A percentile compares a stretch with the other conserved stretches of the same genome.
phyloP scores from a whole-genome alignment of 2,329 filamentous ascomycete species.

The Sclerotinia spermophila region DNA sequence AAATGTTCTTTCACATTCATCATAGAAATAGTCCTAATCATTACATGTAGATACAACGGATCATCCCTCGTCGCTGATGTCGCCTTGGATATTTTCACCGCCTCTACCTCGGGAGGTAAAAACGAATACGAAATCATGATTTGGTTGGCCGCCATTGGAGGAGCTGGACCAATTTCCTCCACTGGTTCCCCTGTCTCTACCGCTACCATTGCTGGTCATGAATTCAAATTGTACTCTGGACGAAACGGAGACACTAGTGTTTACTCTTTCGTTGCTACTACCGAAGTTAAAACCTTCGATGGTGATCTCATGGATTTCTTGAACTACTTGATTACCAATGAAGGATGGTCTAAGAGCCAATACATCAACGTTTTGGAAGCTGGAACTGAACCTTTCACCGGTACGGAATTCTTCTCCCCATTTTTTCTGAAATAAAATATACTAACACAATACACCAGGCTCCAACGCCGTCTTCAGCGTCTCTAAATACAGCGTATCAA shows the following conservation, averaged over 20 bases:
- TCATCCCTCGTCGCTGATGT: slow-evolving; percentile 53
- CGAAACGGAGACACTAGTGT: slow-evolving; percentile 56
- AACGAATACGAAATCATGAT: slow-evolving; percentile 63
- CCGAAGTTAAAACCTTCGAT: slow-evolving; percentile 48
- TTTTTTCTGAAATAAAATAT: neutral
- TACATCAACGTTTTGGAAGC: slow-evolving; percentile 52
- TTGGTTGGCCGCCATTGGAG: slow-evolving; percentile 56
- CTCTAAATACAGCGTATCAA: slow-evolving; percentile 10
- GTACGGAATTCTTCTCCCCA: slow-evolving; percentile 30
- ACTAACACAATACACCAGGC: neutral
- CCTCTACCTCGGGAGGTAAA: slow-evolving; percentile 43
- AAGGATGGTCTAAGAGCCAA: slow-evolving; percentile 48
- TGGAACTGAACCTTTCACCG: slow-evolving; percentile 54
- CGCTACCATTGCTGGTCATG: slow-evolving; percentile 49
- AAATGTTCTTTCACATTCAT: neutral
- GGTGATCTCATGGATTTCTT: slow-evolving; percentile 58
- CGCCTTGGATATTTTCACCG: slow-evolving; percentile 59
- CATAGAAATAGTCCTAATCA: neutral
- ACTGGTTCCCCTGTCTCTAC: slow-evolving; percentile 52
- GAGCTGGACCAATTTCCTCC: slow-evolving; percentile 54
- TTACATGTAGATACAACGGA: slow-evolving; percentile 44
- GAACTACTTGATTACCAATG: slow-evolving; percentile 48
- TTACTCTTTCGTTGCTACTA: slow-evolving; percentile 54
- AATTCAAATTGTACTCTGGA: slow-evolving; percentile 59
- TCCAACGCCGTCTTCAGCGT: slow-evolving; percentile 9